These are phyloP conservation scores for Cucumis melo DNA, from an alignment of 306 rosid species.

Conservation along the genomic window DNA sequence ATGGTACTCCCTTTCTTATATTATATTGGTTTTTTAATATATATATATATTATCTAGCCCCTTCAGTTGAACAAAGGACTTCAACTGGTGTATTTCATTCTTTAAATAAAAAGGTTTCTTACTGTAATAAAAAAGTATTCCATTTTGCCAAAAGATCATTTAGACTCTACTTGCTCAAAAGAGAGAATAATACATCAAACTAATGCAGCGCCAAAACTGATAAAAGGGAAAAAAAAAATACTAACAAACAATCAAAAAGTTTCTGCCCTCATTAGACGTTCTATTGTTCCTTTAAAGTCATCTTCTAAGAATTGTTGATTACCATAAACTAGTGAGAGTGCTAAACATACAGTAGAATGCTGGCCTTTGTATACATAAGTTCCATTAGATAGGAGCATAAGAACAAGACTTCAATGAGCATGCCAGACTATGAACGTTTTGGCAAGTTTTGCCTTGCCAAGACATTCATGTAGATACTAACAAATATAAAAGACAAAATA, in stretches of 20 bases:
- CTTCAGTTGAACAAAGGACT: neutral
- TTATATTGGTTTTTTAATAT: neutral
- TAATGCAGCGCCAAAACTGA: neutral
- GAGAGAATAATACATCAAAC: neutral
- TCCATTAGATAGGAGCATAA: neutral
- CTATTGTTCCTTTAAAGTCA: neutral
- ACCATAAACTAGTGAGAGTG: neutral
- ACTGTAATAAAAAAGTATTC: neutral
- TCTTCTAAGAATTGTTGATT: neutral
- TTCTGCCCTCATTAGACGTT: neutral
- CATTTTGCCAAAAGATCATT: neutral
- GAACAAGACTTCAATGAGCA: neutral
- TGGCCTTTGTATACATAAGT: neutral
- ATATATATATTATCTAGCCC: neutral
- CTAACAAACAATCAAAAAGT: neutral
- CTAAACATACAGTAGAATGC: neutral
- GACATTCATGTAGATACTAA: neutral
- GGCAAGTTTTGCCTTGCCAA: constrained; percentile 53
- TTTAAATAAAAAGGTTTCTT: neutral
- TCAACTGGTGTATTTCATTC: neutral
- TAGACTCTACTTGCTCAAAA: neutral
- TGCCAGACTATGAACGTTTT: constrained; percentile 64
- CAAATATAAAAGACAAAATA: neutral
- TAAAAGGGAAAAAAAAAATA: neutral
- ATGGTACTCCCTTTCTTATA: neutral